Conservation (phyloP, 306 rosid genomes). For the Lablab purpureus region DNA sequence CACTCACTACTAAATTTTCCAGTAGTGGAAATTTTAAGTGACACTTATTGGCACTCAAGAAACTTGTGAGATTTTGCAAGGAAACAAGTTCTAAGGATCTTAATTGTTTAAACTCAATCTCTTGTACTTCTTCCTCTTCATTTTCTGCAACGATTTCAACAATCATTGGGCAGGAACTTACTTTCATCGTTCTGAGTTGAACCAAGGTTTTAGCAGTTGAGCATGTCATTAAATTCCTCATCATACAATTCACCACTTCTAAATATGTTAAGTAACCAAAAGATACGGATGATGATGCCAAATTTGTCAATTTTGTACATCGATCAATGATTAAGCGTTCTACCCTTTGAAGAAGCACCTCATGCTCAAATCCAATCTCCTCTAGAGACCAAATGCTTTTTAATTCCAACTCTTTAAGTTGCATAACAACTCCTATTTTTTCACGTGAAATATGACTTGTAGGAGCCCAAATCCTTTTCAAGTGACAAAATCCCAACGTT, state of each 20-base stretch:
- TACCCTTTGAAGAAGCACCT: slow-evolving; percentile 29
- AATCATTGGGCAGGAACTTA: background rate
- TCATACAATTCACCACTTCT: slow-evolving; percentile 22
- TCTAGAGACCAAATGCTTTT: background rate
- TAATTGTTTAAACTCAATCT: slow-evolving; percentile 22
- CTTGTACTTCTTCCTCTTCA: slow-evolving; percentile 4
- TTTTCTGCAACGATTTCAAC: background rate
- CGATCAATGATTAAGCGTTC: background rate
- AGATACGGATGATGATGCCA: slow-evolving; percentile 11
- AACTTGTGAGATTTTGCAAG: slow-evolving; percentile 15
- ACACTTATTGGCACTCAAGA: background rate
- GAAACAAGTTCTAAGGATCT: slow-evolving; percentile 1
- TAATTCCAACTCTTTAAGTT: slow-evolving; percentile 4
- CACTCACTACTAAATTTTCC: background rate
- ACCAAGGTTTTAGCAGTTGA: slow-evolving; percentile 35
- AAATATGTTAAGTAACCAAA: background rate
- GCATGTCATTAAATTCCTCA: slow-evolving; percentile 23
- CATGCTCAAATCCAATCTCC: slow-evolving; percentile 22
- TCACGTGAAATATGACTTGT: background rate
- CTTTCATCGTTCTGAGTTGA: slow-evolving; percentile 28
- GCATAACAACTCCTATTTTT: slow-evolving; percentile 30
- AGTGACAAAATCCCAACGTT: background rate
- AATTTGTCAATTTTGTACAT: background rate
- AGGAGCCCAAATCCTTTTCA: background rate
- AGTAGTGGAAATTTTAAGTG: slow-evolving; percentile 4